Evolutionary conservation across 2,329 filamentous ascomycete genomes (phyloP).

Genomic region (Fusarium xylarioides): DNA sequence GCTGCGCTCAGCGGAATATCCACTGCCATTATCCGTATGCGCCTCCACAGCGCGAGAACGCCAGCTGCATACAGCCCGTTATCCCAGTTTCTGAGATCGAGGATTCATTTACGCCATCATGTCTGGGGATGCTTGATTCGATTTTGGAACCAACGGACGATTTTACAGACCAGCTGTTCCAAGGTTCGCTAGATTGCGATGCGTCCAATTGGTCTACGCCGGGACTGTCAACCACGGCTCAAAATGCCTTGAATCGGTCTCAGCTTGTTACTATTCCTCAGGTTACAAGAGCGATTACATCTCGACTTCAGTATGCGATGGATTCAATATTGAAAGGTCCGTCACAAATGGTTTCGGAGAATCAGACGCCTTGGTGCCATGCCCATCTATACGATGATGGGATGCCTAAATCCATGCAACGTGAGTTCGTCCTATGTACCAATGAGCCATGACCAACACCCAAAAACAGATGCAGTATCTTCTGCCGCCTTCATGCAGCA

Average conservation of each 20-base stretch:
- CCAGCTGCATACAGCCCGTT: fast-evolving
- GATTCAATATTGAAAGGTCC: neutral
- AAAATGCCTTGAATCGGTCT: neutral
- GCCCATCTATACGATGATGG: neutral
- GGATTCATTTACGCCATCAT: fast-evolving
- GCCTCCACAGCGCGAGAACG: neutral
- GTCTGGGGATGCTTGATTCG: neutral
- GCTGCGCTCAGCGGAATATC: neutral
- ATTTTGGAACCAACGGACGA: neutral
- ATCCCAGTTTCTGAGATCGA: fast-evolving
- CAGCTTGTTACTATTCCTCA: neutral
- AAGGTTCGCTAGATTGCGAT: neutral
- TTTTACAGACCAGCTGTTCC: neutral
- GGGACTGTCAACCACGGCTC: neutral
- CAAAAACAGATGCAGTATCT: neutral
- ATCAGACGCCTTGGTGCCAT: neutral
- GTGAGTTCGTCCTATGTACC: neutral
- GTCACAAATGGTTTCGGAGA: neutral
- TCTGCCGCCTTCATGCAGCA: neutral
- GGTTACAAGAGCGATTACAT: neutral
- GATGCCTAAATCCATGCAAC: neutral
- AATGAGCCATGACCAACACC: fast-evolving
- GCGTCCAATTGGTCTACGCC: neutral
- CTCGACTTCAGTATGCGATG: neutral
- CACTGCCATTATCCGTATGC: neutral